Base-by-base conservation (phyloP, 148 eudicot genomes). In the Rheum nobile region DNA sequence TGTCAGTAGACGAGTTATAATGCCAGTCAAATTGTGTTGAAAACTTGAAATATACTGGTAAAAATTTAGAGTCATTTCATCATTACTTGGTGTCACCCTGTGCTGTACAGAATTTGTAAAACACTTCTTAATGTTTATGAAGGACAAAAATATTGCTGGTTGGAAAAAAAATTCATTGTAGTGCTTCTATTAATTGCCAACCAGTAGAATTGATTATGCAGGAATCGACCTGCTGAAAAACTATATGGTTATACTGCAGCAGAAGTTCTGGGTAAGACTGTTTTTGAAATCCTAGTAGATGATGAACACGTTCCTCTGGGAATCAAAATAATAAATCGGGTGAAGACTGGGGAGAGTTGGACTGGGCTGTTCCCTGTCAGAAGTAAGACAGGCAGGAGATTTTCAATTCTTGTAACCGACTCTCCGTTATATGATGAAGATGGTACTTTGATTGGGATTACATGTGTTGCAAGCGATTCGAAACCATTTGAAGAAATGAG, bases 401-500 rank as follows among this genome's bases (percentile, higher is more conserved):
- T 89, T 73, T n/a, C 79, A 35, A 77, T 84, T 14, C 26, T 89
- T 38, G 86, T 83, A 24, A 91, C 91, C 32, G 83, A 87, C 76
- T 84, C 96, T 31, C 98, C 92, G 1, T 85, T 89, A 71, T 90
- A 86, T 67, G 93, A 94, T 74, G 98, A 94, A 42, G 86, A 87
- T 76, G 96, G 88, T 11, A 78, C 79, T 48, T 83, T 94, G 75
- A 79, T 86, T 32, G 98, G 98, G 65, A 38, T 87, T 70, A 87
- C 90, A 44, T 87, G 91, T 67, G 90, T 90, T 4, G 84, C 97
- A 13, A 82, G 75, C 57, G 91, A 91, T 73, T 75, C 93, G 3
- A 83, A 77, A 69, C 87, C 89, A 1, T 87, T 84, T 81, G 77
- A 81, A 70, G 85, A 83, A 72, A 76, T 46, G 50, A 84, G 80